A percentile compares a stretch with the other conserved stretches of the same genome.
phyloP scores from a whole-genome alignment of 208 protist species.

The Crithidia bombi region DNA sequence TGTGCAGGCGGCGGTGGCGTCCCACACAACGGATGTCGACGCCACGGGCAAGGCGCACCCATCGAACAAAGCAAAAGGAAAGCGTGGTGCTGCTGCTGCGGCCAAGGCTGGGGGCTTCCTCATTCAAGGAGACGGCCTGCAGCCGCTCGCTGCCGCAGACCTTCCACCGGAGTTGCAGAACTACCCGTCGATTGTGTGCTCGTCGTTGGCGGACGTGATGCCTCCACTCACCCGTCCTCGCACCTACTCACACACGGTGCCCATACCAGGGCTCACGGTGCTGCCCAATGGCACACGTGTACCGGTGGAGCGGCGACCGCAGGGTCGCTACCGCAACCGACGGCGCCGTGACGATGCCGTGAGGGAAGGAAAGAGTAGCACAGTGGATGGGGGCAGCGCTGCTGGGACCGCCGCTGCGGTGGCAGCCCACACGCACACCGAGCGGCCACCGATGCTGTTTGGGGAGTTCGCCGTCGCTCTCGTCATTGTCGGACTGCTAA shows the following conservation, averaged over 20 bases:
- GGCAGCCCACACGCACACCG: background rate
- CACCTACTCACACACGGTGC: slow-evolving; percentile 64
- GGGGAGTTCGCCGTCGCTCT: slow-evolving; percentile 35
- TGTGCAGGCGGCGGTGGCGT: background rate
- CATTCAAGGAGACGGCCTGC: slow-evolving; percentile 52
- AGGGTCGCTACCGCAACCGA: slow-evolving; percentile 7
- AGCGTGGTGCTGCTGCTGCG: slow-evolving; percentile 1
- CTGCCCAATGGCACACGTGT: slow-evolving; percentile 36
- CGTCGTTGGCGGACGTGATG: slow-evolving; percentile 39
- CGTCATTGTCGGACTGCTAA: slow-evolving; percentile 9
- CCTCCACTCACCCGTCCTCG: slow-evolving; percentile 52
- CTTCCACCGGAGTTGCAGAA: slow-evolving; percentile 12
- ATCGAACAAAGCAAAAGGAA: background rate
- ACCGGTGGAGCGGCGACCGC: slow-evolving; percentile 3
- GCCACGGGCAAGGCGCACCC: background rate
- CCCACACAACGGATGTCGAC: background rate
- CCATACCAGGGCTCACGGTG: slow-evolving; percentile 43
- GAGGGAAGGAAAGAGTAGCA: background rate
- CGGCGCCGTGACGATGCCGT: slow-evolving; percentile 1
- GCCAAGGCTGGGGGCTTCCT: slow-evolving; percentile 15
- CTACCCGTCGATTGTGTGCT: slow-evolving; percentile 29
- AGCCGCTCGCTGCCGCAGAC: slow-evolving; percentile 21
- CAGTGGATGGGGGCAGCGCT: background rate
- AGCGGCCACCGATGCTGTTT: slow-evolving; percentile 33
- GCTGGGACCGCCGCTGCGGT: background rate